phyloP scores from a whole-genome alignment of 2,329 filamentous ascomycete species.

The Hypoxylon sp. region DNA sequence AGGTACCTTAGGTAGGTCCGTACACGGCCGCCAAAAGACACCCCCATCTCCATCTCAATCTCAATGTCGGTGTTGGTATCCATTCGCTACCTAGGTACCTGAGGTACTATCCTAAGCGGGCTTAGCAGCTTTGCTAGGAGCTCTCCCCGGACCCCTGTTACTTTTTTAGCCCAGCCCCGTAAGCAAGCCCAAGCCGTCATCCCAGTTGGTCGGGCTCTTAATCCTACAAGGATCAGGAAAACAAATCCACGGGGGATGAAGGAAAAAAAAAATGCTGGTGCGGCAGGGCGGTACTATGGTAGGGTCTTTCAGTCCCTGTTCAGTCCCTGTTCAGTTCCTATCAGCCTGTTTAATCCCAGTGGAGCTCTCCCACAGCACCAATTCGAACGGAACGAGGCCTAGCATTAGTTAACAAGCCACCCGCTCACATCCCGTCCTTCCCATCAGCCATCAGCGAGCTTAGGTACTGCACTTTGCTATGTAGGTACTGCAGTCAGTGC shows the following conservation, averaged over 20 bases:
- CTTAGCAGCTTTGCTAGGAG: constrained; percentile 23
- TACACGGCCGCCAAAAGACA: constrained; percentile 11
- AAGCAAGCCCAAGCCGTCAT: constrained; percentile 38
- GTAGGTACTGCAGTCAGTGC: constrained; percentile 25
- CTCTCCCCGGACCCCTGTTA: constrained; percentile 37
- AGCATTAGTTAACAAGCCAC: constrained; percentile 36
- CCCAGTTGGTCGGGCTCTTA: constrained; percentile 41
- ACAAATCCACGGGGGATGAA: constrained; percentile 18
- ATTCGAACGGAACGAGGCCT: constrained; percentile 29
- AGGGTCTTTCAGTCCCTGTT: constrained; percentile 30
- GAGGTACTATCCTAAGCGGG: constrained; percentile 13
- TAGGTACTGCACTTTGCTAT: background rate
- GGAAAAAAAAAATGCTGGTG: constrained; percentile 13
- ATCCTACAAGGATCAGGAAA: constrained; percentile 29
- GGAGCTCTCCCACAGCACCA: constrained; percentile 27
- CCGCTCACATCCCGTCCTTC: constrained; percentile 37
- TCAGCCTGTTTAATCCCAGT: constrained; percentile 26
- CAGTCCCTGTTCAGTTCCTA: no score
- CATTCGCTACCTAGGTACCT: background rate
- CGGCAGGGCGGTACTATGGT: constrained; percentile 29
- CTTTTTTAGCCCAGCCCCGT: constrained; percentile 23
- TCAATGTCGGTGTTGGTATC: background rate
- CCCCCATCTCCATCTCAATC: background rate
- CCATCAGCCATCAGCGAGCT: constrained; percentile 6
- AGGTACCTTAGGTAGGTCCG: background rate